Evolutionary conservation across 106 monocot genomes (phyloP), one percentile per base, ranked within the genome.

Genomic region (Iris macrosiphon): DNA sequence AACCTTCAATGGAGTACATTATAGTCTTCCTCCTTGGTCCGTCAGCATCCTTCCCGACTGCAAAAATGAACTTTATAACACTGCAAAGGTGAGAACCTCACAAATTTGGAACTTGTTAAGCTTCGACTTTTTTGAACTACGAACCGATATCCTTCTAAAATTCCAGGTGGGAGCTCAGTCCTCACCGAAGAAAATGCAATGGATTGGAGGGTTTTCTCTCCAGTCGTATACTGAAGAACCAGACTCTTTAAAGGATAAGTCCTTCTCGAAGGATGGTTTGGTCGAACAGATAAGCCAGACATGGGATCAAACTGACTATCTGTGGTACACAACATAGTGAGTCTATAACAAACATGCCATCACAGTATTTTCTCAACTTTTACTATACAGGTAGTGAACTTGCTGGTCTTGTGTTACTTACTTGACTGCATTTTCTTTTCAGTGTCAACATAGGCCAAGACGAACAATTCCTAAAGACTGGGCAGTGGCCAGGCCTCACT

Each of bases 21-120:
- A 98, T 55, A 67, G 83, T 74, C 86, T 98, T 65, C 96, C 96
- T 34, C 90, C 96, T 54, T 98, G 96, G 96, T 98, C 96, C 51
- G 82, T 98, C 44, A 90, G 86, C 78, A 76, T 98, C 52, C 89
- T 98, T 60, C 96, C 96, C 26, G 87, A 98, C 37, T 98, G 96
- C 68, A 86, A 78, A 68, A 98, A 74, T 32, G 63, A 69, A 51
- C 80, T 87, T 47, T 98, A 75, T 59, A 98, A 98, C 67, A 98
- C 83, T 38, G 96, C 96, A 42, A 86, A 61, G 77, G 96, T 98
- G 55, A 22, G 87, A 57, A 23, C 24, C 15, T 37, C 4, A 13
- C 41, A 15, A 27, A 53, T 8, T 19, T 32, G 4, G 33, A 53
- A 45, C 8, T 32, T 32, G 7, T 51, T n/a, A n/a, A n/a, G n/a